Evolutionary conservation across 345 rosid species (phyloP), one percentile per base, ranked within the genome.

Genomic region (Toxicodendron radicans): DNA sequence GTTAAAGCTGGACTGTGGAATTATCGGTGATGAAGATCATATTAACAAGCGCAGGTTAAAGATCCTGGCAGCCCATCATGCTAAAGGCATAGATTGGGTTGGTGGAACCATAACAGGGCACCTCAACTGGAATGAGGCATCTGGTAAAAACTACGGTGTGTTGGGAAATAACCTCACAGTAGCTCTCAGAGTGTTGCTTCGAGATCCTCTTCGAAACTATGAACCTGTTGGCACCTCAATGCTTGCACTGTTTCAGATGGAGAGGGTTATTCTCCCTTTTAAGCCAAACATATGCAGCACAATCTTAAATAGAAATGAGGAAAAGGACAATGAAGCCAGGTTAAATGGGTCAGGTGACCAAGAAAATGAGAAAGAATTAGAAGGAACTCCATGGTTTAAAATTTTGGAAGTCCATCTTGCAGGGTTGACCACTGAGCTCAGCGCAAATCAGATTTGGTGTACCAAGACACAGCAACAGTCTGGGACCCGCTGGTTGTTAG

Each of bases 221-320:
- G 95, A 90, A 72, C 84, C 95, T 41, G 90, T 90, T 66, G 95
- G 94, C 60, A 87, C 87, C 30, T 86, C 92, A 63, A 92, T 92
- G 93, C 88, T 92, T 77, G 90, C 87, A 65, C 72, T 90, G 60
- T 66, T 92, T 63, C 91, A 87, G 76, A 84, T 87, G 49, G 90
- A 87, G 82, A 87, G 89, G 72, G 56, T 69, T 46, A 18, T 72
- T 72, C 78, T 65, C 62, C 60, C 79, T 66, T 61, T 54, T 24
- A 63, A 74, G 24, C 74, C 75, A 63, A 71, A 59, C 69, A 17
- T 45, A n/a, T 64, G 72, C 70, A 58, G 75, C 57, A 65, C 66
- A 52, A 62, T 53, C 61, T 64, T 62, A 24, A 83, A 72, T 41
- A 75, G 58, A 73, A n/a, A 58, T 5, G 71, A 65, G 66, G 80